phyloP scores from a whole-genome alignment of 768 basidiomycete species.

The Butyriboletus loyo region DNA sequence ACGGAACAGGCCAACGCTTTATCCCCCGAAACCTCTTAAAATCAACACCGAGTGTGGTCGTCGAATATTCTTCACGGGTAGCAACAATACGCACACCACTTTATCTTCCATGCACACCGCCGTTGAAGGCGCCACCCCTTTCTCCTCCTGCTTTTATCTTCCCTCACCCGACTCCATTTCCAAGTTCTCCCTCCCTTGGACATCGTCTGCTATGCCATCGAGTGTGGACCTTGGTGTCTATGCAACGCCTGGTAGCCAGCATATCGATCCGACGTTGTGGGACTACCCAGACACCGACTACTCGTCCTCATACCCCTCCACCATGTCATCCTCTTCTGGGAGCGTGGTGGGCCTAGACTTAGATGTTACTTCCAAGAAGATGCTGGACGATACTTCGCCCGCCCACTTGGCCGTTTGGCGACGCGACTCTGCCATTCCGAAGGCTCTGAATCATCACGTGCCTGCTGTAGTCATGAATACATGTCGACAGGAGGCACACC shows the following conservation, averaged over 20 bases:
- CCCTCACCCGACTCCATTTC: constrained; percentile 42
- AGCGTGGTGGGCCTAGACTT: constrained; percentile 34
- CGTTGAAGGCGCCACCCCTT: constrained; percentile 57
- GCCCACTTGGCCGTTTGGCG: constrained; percentile 33
- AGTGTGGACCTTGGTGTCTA: constrained; percentile 38
- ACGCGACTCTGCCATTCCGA: constrained; percentile 26
- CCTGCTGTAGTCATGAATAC: constrained; percentile 28
- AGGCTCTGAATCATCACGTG: constrained; percentile 23
- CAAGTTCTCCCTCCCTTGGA: constrained; percentile 34
- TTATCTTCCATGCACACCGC: constrained; percentile 75
- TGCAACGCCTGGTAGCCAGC: constrained; percentile 44
- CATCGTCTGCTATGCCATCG: constrained; percentile 34
- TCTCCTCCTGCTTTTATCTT: constrained; percentile 56
- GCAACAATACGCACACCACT: constrained; percentile 43
- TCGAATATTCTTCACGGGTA: constrained; percentile 36
- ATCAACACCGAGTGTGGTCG: constrained; percentile 53
- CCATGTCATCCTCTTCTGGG: constrained; percentile 37
- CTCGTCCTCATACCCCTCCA: constrained; percentile 46
- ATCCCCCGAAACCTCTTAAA: constrained; percentile 45
- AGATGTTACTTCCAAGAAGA: constrained; percentile 31
- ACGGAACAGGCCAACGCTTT: constrained; percentile 34
- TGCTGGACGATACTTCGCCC: constrained; percentile 30
- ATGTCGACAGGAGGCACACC: constrained; percentile 24
- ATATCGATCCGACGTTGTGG: constrained; percentile 51
- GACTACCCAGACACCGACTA: constrained; percentile 45